Conservation (phyloP, 306 rosid genomes). For the Quercus rubra region DNA sequence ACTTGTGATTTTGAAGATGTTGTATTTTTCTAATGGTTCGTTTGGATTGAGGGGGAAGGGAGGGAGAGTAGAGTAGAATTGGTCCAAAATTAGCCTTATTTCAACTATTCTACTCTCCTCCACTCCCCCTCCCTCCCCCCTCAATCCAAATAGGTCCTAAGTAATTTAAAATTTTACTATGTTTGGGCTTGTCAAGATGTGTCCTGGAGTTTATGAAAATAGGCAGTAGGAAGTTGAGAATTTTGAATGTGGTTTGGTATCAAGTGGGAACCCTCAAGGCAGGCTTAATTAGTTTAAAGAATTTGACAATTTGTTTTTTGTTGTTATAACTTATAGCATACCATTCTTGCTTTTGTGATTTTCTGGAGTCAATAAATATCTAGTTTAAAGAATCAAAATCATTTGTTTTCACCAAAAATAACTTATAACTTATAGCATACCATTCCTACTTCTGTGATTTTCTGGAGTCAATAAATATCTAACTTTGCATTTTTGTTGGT, state of each 20-base stretch:
- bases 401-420: neutral
- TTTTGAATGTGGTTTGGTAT: neutral
- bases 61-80: too few relatives aligned
- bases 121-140: too few relatives aligned
- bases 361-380: too few relatives aligned
- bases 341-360: too few relatives aligned
- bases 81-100: too few relatives aligned
- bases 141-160: neutral
- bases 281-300: too few relatives aligned
- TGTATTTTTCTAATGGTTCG: neutral
- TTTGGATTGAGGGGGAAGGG: neutral
- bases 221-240: neutral
- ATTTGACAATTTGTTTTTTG: too few relatives aligned
- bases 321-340: too few relatives aligned
- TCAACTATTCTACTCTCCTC: too few relatives aligned
- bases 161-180: neutral
- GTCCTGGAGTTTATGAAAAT: neutral
- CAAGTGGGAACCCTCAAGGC: neutral
- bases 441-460: neutral
- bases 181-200: neutral
- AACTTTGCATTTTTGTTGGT: constrained; percentile 28
- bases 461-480: constrained; percentile 10
- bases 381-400: neutral
- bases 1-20: neutral
- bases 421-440: neutral